A percentile compares a stretch with the other conserved stretches of the same genome.
Conservation (phyloP, 345 rosid genomes). For the Populus alba region DNA sequence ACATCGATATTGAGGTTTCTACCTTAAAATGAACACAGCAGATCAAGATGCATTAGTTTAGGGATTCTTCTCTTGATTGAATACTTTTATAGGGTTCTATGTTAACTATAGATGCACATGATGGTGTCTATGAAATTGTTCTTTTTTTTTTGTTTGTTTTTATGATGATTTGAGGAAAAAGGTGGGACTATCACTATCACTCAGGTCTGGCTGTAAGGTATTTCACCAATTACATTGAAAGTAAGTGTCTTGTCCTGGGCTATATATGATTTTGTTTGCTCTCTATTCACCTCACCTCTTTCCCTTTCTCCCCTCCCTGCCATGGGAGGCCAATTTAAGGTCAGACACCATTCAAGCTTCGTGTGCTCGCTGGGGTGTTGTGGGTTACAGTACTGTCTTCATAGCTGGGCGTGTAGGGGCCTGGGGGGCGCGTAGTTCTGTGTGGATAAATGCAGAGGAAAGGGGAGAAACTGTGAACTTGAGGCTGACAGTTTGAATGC, state of each 20-base stretch:
- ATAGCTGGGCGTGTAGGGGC: conserved; percentile 42
- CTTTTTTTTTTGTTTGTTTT: neutral
- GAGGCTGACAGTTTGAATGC: conserved; percentile 44
- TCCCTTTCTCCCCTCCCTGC: neutral
- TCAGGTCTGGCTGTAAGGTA: neutral
- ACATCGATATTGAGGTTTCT: neutral
- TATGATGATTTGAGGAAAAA: neutral
- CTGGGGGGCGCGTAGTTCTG: neutral
- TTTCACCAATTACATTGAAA: neutral
- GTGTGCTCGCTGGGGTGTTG: neutral
- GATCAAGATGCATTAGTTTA: neutral
- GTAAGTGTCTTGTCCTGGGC: too few relatives aligned
- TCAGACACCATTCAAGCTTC: neutral
- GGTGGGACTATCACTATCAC: neutral
- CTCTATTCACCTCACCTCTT: neutral
- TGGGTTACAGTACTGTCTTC: conserved; percentile 3
- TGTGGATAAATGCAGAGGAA: neutral
- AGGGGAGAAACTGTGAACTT: conserved; percentile 20
- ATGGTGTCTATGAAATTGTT: neutral
- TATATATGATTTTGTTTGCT: neutral
- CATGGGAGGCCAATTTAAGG: neutral
- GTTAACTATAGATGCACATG: neutral
- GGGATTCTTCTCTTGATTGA: neutral
- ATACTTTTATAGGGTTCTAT: neutral
- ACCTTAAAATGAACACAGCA: neutral